Evolutionary conservation across 2,329 filamentous ascomycete genomes (phyloP).

Genomic region (Aureobasidium sp.): DNA sequence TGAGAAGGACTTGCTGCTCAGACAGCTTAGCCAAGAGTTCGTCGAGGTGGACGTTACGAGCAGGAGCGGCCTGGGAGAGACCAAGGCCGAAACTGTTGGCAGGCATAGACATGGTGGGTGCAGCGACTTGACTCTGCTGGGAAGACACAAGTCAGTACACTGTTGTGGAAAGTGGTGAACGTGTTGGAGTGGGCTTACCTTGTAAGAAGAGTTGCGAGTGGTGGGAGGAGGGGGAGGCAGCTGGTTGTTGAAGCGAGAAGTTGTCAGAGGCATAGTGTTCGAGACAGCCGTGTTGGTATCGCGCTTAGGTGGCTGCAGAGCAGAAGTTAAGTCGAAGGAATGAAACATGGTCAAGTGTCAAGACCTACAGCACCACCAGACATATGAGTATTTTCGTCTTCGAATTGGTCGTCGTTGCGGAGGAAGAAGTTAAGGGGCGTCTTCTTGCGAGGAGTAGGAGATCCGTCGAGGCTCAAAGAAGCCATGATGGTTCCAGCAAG

Average conservation of each 20-base stretch:
- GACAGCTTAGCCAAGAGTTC: conserved; percentile 65
- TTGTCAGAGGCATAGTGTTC: conserved; percentile 27
- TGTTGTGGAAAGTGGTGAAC: not conserved
- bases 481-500: conserved; percentile 26
- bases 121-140: not conserved
- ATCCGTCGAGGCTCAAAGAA: conserved; percentile 28
- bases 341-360: not conserved
- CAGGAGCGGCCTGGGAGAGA: not conserved
- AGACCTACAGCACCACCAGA: conserved; percentile 7
- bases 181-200: conserved; percentile 6
- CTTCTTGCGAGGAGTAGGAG: conserved; percentile 35
- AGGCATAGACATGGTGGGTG: not conserved
- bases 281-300: not conserved
- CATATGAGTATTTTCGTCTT: conserved; percentile 7
- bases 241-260: conserved; percentile 31
- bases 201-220: conserved; percentile 5
- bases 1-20: conserved; percentile 59
- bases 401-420: conserved; percentile 3
- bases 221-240: conserved; percentile 14
- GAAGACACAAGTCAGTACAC: not conserved
- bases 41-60: conserved; percentile 50
- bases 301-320: not conserved
- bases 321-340: conserved; percentile 7
- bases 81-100: not conserved
- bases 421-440: conserved; percentile 23